A percentile compares a stretch with the other conserved stretches of the same genome.
Conservation (phyloP, 495 filamentous ascomycete species). For the Podospora fimiseda region DNA sequence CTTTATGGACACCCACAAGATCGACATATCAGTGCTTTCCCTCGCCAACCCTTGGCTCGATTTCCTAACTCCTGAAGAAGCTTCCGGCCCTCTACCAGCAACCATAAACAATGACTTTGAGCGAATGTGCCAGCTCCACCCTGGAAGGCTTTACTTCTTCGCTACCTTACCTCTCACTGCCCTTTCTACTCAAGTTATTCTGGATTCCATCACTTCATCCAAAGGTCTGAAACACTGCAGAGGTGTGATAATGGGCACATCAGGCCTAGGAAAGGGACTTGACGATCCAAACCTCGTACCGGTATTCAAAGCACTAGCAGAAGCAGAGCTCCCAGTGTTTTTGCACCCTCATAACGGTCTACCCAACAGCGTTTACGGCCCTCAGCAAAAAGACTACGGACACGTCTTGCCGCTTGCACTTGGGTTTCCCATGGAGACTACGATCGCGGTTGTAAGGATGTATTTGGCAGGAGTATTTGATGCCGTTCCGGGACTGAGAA, state of each 20-base stretch:
- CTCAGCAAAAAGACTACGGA: conserved; percentile 57
- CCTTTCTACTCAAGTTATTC: conserved; percentile 45
- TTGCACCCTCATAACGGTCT: conserved; percentile 93
- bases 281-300: conserved; percentile 70
- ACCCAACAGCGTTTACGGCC: conserved; percentile 70
- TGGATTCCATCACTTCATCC: conserved; percentile 59
- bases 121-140: conserved; percentile 53
- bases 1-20: conserved; percentile 82
- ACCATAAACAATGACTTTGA: conserved; percentile 74
- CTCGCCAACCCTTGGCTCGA: conserved; percentile 97
- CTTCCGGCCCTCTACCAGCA: conserved; percentile 49
- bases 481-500: conserved; percentile 57
- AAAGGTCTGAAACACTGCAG: conserved; percentile 58
- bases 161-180: conserved; percentile 74
- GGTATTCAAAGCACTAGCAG: conserved; percentile 63
- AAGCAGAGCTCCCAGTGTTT: conserved; percentile 61
- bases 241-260: conserved; percentile 83
- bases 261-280: conserved; percentile 71
- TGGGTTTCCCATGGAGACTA: conserved; percentile 91
- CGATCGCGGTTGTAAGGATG: conserved; percentile 86
- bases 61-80: conserved; percentile 61
- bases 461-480: conserved; percentile 80
- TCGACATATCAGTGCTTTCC: conserved; percentile 77
- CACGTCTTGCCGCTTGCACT: conserved; percentile 83
- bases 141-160: conserved; percentile 67